Conservation (phyloP, 331 rosid species). For the Stylosanthes scabra region DNA sequence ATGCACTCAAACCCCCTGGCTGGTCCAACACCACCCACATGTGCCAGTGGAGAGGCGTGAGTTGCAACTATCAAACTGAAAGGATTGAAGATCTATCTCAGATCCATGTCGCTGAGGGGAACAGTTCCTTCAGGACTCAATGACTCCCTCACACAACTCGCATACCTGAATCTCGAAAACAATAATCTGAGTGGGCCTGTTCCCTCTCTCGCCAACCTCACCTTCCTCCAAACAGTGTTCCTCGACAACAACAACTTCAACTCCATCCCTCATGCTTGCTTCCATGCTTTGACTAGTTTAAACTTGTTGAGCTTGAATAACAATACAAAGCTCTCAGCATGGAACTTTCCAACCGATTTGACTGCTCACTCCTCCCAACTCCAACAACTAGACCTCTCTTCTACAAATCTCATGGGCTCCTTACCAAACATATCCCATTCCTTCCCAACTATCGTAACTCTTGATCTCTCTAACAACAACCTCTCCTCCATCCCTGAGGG, state of each 20-base stretch:
- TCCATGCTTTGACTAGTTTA: neutral
- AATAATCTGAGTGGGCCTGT: neutral
- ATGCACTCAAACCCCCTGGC: neutral
- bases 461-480: too few relatives aligned
- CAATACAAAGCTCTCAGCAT: neutral
- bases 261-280: neutral
- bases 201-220: neutral
- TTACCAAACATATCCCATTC: too few relatives aligned
- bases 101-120: neutral
- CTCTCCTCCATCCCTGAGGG: too few relatives aligned
- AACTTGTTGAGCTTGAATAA: rapidly evolving
- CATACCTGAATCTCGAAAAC: too few relatives aligned
- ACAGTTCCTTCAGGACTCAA: neutral
- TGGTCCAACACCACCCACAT: neutral
- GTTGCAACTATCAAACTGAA: neutral
- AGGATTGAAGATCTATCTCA: neutral
- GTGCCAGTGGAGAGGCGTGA: neutral
- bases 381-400: too few relatives aligned
- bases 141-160: neutral
- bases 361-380: too few relatives aligned
- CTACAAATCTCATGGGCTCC: too few relatives aligned
- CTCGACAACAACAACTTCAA: neutral
- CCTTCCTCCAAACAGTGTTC: rapidly evolving
- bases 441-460: too few relatives aligned
- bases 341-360: neutral